Evolutionary conservation across 2,329 filamentous ascomycete genomes (phyloP).

Genomic region (Pseudomassariella vexata): DNA sequence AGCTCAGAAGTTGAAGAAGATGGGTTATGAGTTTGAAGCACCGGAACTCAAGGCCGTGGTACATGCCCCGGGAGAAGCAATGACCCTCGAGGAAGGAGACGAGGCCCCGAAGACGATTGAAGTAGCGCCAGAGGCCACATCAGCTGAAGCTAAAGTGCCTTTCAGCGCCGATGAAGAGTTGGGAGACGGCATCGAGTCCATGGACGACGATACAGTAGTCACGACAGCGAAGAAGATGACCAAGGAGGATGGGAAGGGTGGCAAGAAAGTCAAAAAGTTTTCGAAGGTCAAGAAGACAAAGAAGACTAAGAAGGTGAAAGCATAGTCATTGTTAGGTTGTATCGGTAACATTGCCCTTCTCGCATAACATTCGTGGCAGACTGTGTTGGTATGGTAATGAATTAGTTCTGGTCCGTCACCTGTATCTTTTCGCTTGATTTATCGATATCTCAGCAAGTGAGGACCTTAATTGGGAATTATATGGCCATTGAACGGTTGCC

Average conservation of each 20-base stretch:
- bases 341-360: slow-evolving; percentile 3
- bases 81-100: slow-evolving; percentile 29
- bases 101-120: slow-evolving; percentile 32
- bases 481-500: too few species aligned
- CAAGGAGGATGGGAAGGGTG: slow-evolving; percentile 15
- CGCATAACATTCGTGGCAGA: too few species aligned
- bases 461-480: too few species aligned
- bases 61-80: slow-evolving; percentile 26
- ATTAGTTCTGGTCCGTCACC: too few species aligned
- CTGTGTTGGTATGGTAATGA: too few species aligned
- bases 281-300: slow-evolving; percentile 31
- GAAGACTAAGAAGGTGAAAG: slow-evolving; percentile 32
- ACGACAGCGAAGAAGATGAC: slow-evolving; percentile 26
- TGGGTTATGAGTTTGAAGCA: slow-evolving; percentile 79
- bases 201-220: slow-evolving; percentile 17
- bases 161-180: slow-evolving; percentile 6
- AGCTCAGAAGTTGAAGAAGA: slow-evolving; percentile 66
- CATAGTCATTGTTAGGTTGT: slow-evolving; percentile 21
- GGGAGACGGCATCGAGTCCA: slow-evolving; percentile 13
- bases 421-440: too few species aligned
- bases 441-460: too few species aligned
- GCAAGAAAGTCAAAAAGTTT: slow-evolving; percentile 25
- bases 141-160: slow-evolving; percentile 20
- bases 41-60: slow-evolving; percentile 61
- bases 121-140: slow-evolving; percentile 21